Evolutionary conservation across 768 basidiomycete species (phyloP), one percentile per base, ranked within the genome.

Genomic region (Cystobasidium tubakii): DNA sequence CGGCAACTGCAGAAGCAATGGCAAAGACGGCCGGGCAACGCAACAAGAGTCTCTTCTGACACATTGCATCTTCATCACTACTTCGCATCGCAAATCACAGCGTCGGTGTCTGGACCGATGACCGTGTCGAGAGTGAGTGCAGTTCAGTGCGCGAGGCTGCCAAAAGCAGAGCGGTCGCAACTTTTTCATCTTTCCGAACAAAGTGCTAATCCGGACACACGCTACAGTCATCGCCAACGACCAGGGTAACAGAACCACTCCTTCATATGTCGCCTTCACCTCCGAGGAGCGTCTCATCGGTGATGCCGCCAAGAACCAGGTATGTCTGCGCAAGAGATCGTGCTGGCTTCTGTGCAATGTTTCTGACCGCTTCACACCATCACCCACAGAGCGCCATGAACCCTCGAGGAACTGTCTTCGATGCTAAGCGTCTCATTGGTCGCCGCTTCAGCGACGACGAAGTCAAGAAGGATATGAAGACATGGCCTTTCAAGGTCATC

Each of bases 41-140:
- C 57, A 50, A 19, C 46, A 50, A 50, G 46, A 6, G 21, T 50
- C 3, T 23, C 12, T 27, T 29, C 57, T 60, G 29, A 29, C 57
- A 60, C 6, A 29, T 29, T 31, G 27, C 57, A 25, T 12, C n/a
- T 23, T 29, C 27, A 23, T 29, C 57, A 6, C 57, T 31, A 29
- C 29, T 25, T 6, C 21, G 57, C 53, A n/a, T n/a, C 21, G 12
- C 27, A 60, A 6, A 3, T 21, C 57, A 29, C 57, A 60, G 94
- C 82, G 95, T 97, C 79, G 95, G 92, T 85, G 93, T 98, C 81
- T 97, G 94, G 94, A 92, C 96, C 87, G 93, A 96, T 83, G 95
- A 98, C 87, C 92, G 95, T 80, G 94, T 98, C 80, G 94, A 98
- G 84, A 97, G 57, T 60, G 57, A 60, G 57, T 60, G 25, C 12